These are phyloP conservation scores for Priceomyces melissophilus DNA, from an alignment of 805 yeast genomes.

Conservation along the genomic window DNA sequence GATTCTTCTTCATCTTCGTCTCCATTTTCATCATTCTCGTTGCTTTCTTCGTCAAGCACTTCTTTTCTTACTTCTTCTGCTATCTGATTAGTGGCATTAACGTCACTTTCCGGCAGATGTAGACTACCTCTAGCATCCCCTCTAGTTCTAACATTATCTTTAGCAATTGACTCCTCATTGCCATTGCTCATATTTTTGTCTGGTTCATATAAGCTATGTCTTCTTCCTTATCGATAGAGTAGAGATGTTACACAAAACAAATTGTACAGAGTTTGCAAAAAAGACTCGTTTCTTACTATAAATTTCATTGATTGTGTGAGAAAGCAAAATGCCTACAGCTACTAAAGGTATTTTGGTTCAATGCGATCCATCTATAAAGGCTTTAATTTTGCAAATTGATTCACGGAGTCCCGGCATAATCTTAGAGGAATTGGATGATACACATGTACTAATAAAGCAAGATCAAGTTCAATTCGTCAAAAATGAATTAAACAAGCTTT, in stretches of 20 bases:
- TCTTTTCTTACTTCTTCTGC: constrained; percentile 2
- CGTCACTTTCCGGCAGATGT: not conserved
- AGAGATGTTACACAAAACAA: not conserved
- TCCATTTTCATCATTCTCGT: constrained; percentile 9
- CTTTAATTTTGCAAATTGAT: constrained; percentile 81
- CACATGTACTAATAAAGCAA: constrained; percentile 80
- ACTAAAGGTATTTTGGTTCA: constrained; percentile 41
- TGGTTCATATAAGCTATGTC: not conserved
- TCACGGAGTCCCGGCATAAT: constrained; percentile 67
- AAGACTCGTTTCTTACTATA: too few species aligned
- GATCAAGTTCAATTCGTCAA: constrained; percentile 74
- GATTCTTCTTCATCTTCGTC: constrained; percentile 45
- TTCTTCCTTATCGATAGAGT: not conserved
- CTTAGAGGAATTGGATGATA: constrained; percentile 80
- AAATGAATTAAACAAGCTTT: constrained; percentile 65
- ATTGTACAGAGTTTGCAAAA: too few species aligned
- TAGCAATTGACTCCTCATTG: not conserved
- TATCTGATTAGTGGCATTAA: not conserved
- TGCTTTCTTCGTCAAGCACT: constrained; percentile 1
- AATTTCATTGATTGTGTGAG: not conserved
- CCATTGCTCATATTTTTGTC: not conserved
- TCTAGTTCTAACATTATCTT: not conserved
- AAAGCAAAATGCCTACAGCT: constrained; percentile 36
- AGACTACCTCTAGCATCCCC: not conserved
- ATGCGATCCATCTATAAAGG: constrained; percentile 90